phyloP scores from a whole-genome alignment of 2,329 filamentous ascomycete genomes.

The Ilyonectria destructans region DNA sequence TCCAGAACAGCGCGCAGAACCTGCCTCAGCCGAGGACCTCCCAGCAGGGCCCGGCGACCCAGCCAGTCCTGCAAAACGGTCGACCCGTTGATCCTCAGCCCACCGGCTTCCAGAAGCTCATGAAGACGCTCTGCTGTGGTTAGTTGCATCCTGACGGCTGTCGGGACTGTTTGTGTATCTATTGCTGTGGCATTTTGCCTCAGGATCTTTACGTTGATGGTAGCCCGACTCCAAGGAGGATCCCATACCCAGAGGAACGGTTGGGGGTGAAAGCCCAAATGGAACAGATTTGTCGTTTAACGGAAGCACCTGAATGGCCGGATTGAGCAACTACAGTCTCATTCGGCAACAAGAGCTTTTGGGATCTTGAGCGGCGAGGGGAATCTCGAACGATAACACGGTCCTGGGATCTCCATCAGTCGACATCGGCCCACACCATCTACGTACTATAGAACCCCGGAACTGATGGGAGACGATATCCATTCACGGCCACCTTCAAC shows the following conservation, averaged over 20 bases:
- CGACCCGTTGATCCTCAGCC: slow-evolving; percentile 80
- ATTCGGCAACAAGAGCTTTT: slow-evolving; percentile 28
- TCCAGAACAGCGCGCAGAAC: slow-evolving; percentile 95
- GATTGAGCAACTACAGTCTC: slow-evolving; percentile 16
- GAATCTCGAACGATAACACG: slow-evolving; percentile 21
- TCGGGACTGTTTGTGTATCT: slow-evolving; percentile 51
- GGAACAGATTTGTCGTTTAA: slow-evolving; percentile 16
- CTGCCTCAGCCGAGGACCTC: slow-evolving; percentile 78
- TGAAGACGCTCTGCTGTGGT: slow-evolving; percentile 95
- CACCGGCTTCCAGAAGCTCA: slow-evolving; percentile 90
- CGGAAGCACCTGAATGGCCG: slow-evolving; percentile 16
- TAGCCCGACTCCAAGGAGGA: slow-evolving; percentile 22
- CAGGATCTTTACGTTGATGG: slow-evolving; percentile 39
- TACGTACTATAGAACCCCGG: slow-evolving; percentile 46
- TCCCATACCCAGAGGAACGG: slow-evolving; percentile 13
- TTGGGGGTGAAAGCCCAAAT: slow-evolving; percentile 5
- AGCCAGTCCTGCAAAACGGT: slow-evolving; percentile 68
- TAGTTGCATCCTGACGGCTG: slow-evolving; percentile 56
- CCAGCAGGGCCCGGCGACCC: slow-evolving; percentile 72
- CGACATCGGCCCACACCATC: slow-evolving; percentile 39
- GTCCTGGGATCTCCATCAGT: slow-evolving; percentile 25
- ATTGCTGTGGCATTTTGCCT: slow-evolving; percentile 49
- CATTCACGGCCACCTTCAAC: slow-evolving; percentile 39
- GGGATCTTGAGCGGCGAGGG: slow-evolving; percentile 9
- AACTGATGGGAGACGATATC: slow-evolving; percentile 41